A percentile compares a stretch with the other conserved stretches of the same genome.
These are phyloP conservation scores for Silene latifolia DNA, from an alignment of 148 eudicot species.

Conservation along the genomic window DNA sequence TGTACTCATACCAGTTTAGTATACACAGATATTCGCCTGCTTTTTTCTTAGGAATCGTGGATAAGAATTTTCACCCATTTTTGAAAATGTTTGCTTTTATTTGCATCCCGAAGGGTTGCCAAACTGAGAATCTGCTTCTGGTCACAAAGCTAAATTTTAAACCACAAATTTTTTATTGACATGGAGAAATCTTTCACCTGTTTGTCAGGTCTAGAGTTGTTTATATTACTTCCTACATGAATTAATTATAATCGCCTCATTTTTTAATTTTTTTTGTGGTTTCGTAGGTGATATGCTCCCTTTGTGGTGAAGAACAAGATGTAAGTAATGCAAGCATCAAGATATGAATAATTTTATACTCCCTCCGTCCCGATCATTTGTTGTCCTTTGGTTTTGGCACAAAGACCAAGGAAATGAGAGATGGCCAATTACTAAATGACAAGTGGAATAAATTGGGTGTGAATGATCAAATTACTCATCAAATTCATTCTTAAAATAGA, in stretches of 20 bases:
- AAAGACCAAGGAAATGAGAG: no score
- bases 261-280: not conserved
- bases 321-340: slow-evolving; percentile 38
- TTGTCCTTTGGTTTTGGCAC: no score
- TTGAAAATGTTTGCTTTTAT: not conserved
- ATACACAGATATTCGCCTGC: not conserved
- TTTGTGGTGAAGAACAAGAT: slow-evolving; percentile 77
- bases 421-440: no score
- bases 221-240: no score
- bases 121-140: not conserved
- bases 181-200: no score
- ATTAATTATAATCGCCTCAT: not conserved
- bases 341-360: not conserved
- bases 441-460: no score
- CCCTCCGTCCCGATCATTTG: no score
- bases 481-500: no score
- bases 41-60: not conserved
- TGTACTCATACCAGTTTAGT: not conserved
- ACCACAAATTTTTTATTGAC: no score
- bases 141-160: not conserved
- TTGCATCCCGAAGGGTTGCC: not conserved
- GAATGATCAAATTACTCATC: no score
- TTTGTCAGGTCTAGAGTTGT: no score
- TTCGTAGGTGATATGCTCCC: slow-evolving; percentile 70
- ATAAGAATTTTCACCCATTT: not conserved